Evolutionary conservation across 306 rosid genomes (phyloP).

Genomic region (Prunus dulcis): DNA sequence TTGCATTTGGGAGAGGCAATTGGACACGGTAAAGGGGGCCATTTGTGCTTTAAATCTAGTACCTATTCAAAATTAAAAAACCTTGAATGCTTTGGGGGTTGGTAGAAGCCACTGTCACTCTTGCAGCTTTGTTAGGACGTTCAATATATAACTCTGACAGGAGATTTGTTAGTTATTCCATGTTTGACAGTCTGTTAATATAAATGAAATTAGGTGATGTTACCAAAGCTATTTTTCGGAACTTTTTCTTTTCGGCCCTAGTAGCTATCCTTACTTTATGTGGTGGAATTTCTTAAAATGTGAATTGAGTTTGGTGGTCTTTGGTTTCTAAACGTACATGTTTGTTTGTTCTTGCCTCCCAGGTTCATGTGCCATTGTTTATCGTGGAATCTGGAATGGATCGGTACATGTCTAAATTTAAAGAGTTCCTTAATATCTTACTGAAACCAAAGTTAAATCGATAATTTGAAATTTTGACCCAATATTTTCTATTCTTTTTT

Average conservation of each 20-base stretch:
- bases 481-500: slow-evolving; percentile 4
- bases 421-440: slow-evolving; percentile 11
- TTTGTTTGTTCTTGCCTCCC: slow-evolving; percentile 23
- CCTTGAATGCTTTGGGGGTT: background rate
- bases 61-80: background rate
- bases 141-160: too few species aligned
- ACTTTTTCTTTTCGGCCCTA: background rate
- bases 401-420: slow-evolving; percentile 41
- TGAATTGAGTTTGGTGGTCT: background rate
- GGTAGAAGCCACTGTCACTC: background rate
- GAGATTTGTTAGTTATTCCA: background rate
- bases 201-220: background rate
- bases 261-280: background rate
- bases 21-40: slow-evolving; percentile 55
- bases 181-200: background rate
- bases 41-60: background rate
- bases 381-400: slow-evolving; percentile 81
- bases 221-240: background rate
- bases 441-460: background rate
- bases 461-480: slow-evolving; percentile 16
- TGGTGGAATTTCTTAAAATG: background rate
- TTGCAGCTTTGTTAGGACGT: background rate
- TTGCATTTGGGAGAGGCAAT: slow-evolving; percentile 58
- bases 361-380: slow-evolving; percentile 68
- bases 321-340: background rate